A percentile compares a stretch with the other conserved stretches of the same genome.
phyloP scores from a whole-genome alignment of 176 grass and related monocot species.

The Echinochloa phyllopogon region DNA sequence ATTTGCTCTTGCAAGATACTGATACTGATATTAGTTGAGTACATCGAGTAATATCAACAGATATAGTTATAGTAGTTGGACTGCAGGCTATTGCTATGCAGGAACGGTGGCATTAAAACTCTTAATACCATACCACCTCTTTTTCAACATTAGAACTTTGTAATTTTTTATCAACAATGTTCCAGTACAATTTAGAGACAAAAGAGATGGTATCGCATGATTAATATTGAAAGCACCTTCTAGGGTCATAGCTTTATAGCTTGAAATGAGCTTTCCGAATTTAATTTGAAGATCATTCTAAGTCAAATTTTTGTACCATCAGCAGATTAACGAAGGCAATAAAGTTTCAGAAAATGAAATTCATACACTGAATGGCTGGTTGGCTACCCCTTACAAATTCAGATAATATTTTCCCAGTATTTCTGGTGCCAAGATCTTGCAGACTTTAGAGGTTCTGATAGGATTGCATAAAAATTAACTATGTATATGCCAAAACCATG shows the following conservation, averaged over 20 bases:
- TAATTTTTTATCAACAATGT: neutral
- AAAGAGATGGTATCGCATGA: neutral
- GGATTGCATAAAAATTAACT: neutral
- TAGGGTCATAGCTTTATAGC: neutral
- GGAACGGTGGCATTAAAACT: neutral
- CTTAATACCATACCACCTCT: neutral
- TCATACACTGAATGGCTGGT: neutral
- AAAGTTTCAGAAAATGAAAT: slow-evolving; percentile 5
- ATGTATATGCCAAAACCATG: neutral
- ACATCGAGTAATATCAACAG: neutral
- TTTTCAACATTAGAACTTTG: neutral
- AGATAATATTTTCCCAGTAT: neutral
- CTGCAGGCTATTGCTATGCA: slow-evolving; percentile 14
- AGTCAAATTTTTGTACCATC: neutral
- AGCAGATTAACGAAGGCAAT: neutral
- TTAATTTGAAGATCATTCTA: neutral
- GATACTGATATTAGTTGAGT: slow-evolving; percentile 3
- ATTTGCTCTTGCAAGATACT: neutral
- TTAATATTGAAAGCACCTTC: neutral
- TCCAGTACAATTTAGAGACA: neutral
- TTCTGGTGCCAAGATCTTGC: neutral
- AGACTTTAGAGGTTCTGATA: neutral
- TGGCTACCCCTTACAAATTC: neutral
- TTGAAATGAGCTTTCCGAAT: neutral
- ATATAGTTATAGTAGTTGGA: neutral